Evolutionary conservation across 225 moss, liverwort and hornwort species (phyloP).

Genomic region (Asterella californica): DNA sequence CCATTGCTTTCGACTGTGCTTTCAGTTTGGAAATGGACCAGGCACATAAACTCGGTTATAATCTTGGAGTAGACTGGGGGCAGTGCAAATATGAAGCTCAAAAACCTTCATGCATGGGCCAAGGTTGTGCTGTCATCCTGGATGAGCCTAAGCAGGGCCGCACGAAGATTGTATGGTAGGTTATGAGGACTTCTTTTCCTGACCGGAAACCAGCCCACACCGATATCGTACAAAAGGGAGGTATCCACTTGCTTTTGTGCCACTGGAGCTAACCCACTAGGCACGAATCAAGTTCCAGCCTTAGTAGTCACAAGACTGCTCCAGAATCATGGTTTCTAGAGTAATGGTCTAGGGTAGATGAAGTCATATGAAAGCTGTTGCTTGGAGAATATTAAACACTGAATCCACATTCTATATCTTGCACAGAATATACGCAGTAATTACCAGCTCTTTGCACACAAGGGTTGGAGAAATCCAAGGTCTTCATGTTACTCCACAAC

Average conservation of each 20-base stretch:
- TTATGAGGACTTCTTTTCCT: background rate
- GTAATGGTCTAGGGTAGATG: background rate
- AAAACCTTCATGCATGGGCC: slow-evolving; percentile 42
- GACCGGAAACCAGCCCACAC: background rate
- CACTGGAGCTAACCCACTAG: too few species aligned
- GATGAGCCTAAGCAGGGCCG: slow-evolving; percentile 29
- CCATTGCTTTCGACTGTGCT: background rate
- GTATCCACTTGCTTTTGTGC: too few species aligned
- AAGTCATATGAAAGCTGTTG: background rate
- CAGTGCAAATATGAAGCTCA: slow-evolving; percentile 34
- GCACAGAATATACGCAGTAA: too few species aligned
- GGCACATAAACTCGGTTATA: slow-evolving; percentile 34
- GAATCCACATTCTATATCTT: too few species aligned
- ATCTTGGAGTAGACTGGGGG: slow-evolving; percentile 42
- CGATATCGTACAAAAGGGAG: too few species aligned
- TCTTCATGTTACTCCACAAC: too few species aligned
- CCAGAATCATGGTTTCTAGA: too few species aligned
- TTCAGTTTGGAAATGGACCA: slow-evolving; percentile 43
- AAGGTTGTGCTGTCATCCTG: slow-evolving; percentile 38
- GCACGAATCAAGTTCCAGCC: too few species aligned
- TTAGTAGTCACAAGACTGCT: too few species aligned
- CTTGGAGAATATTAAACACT: too few species aligned
- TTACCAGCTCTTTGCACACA: too few species aligned
- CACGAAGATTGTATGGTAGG: slow-evolving; percentile 38
- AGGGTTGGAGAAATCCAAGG: too few species aligned